Percentiles rank a stretch among this genome's conserved stretches.
Conservation (phyloP, 495 filamentous ascomycete genomes). For the Bathelium albidoporum region DNA sequence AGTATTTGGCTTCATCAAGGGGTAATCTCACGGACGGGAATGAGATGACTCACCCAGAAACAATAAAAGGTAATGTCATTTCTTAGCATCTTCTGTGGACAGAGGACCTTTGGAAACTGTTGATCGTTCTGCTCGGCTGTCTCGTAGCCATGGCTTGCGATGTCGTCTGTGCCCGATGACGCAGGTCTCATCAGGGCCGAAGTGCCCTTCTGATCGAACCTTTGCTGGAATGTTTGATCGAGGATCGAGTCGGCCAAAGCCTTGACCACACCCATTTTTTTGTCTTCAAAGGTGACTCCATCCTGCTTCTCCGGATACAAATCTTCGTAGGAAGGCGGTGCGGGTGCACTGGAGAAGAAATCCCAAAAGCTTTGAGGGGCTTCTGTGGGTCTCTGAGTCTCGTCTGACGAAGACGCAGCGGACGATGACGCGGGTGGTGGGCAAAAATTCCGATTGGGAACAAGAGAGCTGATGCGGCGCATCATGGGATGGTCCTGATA, state of each 20-base stretch:
- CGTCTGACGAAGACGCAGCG: background rate
- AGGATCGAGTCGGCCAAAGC: conserved; percentile 56
- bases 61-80: background rate
- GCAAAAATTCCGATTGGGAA: conserved; percentile 34
- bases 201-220: conserved; percentile 28
- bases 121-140: background rate
- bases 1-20: background rate
- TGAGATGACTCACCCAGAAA: background rate
- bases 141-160: background rate
- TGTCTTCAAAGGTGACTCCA: conserved; percentile 35
- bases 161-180: background rate
- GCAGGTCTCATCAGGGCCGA: background rate
- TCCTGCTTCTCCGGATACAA: conserved; percentile 52
- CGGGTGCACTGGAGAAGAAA: conserved; percentile 42
- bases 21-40: background rate
- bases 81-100: background rate
- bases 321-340: conserved; percentile 72
- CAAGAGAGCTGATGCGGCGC: conserved; percentile 62
- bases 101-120: background rate
- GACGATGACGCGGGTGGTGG: background rate
- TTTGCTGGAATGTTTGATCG: conserved; percentile 55
- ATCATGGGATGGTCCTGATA: conserved; percentile 66
- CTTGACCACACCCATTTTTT: conserved; percentile 49
- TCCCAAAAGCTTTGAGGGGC: conserved; percentile 59
- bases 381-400: background rate